phyloP scores from a whole-genome alignment of 1,139 yeast genomes.

The Sugiyamaella neomexicana region DNA sequence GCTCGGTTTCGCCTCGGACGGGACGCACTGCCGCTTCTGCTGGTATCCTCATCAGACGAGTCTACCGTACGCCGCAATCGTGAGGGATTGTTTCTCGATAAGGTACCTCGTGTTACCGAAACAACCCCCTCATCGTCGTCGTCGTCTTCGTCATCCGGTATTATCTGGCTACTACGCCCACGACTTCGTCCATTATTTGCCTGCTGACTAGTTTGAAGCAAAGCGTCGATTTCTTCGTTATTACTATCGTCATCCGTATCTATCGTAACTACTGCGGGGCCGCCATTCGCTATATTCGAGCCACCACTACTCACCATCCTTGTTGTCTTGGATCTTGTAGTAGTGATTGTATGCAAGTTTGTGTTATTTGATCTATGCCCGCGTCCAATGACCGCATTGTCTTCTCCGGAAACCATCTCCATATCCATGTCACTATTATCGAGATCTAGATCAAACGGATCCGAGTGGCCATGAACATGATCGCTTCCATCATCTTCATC shows the following conservation, averaged over 20 bases:
- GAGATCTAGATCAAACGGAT: constrained; percentile 1
- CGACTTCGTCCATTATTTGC: not conserved
- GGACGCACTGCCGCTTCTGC: not conserved
- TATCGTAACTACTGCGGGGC: not conserved
- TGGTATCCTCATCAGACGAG: not conserved
- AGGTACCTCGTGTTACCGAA: not conserved
- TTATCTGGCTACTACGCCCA: not conserved
- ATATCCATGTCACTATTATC: constrained; percentile 7
- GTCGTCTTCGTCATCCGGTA: not conserved
- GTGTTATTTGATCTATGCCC: not conserved
- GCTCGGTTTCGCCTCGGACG: not conserved
- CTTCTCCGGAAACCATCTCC: constrained; percentile 5
- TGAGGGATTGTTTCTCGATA: not conserved
- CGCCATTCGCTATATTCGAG: not conserved
- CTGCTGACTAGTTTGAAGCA: not conserved
- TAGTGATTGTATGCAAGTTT: not conserved
- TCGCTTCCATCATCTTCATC: not conserved
- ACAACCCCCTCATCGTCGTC: not conserved
- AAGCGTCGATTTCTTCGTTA: not conserved
- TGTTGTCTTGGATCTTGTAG: not conserved
- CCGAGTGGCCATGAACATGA: not conserved
- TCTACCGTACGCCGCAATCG: not conserved
- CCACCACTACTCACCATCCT: too few relatives aligned
- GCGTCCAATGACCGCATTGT: constrained; percentile 5
- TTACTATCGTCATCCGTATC: not conserved